A percentile compares a stretch with the other conserved stretches of the same genome.
Evolutionary conservation across 225 moss, liverwort and hornwort species (phyloP).

Genomic region (Bryoerythrophyllum caledonicum): DNA sequence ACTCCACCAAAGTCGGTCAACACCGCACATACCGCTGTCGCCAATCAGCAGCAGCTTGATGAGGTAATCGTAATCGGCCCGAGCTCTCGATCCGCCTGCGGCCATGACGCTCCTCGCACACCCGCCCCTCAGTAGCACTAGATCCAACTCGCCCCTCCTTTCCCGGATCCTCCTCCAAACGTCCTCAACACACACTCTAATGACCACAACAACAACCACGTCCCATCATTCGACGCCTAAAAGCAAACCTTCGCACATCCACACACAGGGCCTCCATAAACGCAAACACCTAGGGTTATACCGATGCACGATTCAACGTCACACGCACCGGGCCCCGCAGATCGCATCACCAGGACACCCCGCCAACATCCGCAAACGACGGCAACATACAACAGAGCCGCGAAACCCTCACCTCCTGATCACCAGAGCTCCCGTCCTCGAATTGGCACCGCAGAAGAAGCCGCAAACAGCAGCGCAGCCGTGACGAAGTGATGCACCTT

Average conservation of each 20-base stretch:
- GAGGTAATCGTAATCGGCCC: conserved; percentile 99
- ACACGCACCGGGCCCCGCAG: no score
- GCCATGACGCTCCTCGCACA: conserved; percentile 63
- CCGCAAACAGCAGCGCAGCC: not conserved
- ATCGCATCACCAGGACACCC: no score
- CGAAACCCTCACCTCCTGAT: no score
- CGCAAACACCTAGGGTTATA: conserved; percentile 24
- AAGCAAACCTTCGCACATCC: not conserved
- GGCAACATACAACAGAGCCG: no score
- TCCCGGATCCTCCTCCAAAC: conserved; percentile 19
- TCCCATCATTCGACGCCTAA: no score
- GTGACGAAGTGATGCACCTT: not conserved
- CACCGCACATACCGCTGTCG: conserved; percentile 77
- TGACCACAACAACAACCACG: not conserved
- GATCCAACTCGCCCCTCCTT: conserved; percentile 25
- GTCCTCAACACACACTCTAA: conserved; percentile 12
- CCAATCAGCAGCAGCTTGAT: conserved; percentile 98
- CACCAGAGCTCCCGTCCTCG: no score
- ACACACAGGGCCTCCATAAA: not conserved
- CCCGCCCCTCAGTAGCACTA: conserved; percentile 8
- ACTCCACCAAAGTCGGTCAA: not conserved
- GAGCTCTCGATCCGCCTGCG: conserved; percentile 87
- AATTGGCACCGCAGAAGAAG: not conserved
- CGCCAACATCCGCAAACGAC: no score
- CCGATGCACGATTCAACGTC: conserved; percentile 2